Conservation (phyloP, 23 red algal genomes). For the Cyanidioschyzon merolae region DNA sequence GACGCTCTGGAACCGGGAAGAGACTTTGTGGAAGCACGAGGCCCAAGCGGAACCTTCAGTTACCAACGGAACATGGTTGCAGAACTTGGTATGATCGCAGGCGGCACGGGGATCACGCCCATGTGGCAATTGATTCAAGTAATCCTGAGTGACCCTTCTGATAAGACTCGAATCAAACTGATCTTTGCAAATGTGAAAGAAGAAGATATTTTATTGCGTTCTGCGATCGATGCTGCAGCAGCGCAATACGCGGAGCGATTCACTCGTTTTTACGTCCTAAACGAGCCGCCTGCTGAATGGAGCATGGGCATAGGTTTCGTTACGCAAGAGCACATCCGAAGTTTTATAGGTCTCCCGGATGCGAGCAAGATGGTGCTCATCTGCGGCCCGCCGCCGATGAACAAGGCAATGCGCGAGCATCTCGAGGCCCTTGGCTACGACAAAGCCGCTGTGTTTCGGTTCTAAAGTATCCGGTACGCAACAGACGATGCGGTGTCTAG, state of each 20-base stretch:
- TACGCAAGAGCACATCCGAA: constrained; percentile 34
- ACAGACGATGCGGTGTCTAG: background rate
- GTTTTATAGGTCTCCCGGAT: constrained; percentile 39
- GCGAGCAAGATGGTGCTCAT: constrained; percentile 31
- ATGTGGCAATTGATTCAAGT: constrained; percentile 71
- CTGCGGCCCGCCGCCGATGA: constrained; percentile 97
- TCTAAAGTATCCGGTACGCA: background rate
- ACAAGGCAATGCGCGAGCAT: constrained; percentile 58
- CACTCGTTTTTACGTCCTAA: constrained; percentile 64
- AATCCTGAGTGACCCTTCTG: constrained; percentile 33
- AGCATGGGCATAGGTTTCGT: constrained; percentile 64
- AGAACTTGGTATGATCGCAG: constrained; percentile 70
- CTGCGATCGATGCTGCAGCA: constrained; percentile 57
- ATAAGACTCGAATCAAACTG: constrained; percentile 43
- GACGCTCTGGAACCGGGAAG: constrained; percentile 49
- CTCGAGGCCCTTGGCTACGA: constrained; percentile 26
- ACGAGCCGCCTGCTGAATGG: constrained; percentile 52
- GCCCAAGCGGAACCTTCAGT: constrained; percentile 59
- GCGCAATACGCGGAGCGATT: constrained; percentile 29
- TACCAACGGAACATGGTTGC: constrained; percentile 34
- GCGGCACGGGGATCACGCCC: constrained; percentile 95
- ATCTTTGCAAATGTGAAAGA: constrained; percentile 71
- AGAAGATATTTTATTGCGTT: constrained; percentile 69
- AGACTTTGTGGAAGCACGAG: constrained; percentile 35
- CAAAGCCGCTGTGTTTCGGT: constrained; percentile 41